Conservation (phyloP, 2,329 filamentous ascomycete species). For the Penicillium occitanis region DNA sequence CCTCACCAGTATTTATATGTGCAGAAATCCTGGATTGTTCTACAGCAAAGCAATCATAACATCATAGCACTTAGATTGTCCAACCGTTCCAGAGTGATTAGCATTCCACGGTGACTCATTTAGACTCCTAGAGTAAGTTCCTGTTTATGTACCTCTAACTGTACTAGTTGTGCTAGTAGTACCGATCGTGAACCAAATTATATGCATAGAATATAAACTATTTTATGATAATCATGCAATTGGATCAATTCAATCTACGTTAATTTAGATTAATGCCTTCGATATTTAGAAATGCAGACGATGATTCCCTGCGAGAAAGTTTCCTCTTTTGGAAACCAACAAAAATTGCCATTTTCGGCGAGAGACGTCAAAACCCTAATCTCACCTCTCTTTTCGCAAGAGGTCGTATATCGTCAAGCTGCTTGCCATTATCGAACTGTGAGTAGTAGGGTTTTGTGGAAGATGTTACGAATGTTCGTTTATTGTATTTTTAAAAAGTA, state of each 20-base stretch:
- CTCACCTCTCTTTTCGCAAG: neutral
- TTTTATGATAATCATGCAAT: neutral
- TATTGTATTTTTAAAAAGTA: neutral
- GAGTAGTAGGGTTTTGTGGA: neutral
- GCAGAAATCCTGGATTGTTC: neutral
- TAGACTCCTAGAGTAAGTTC: neutral
- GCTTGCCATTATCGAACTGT: neutral
- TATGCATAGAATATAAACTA: neutral
- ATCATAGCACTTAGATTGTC: no score
- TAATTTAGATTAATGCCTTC: neutral
- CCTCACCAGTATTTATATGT: neutral
- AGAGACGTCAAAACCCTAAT: neutral
- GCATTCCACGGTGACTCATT: neutral
- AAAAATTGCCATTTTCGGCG: neutral
- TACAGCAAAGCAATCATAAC: neutral
- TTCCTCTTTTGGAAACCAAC: neutral
- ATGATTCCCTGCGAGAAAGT: neutral
- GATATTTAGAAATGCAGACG: neutral
- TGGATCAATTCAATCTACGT: neutral
- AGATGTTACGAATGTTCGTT: neutral
- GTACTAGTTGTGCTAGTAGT: neutral
- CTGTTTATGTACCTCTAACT: neutral
- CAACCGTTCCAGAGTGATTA: no score
- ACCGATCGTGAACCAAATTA: neutral
- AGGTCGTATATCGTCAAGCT: neutral